These are phyloP conservation scores for Puccinia hordei DNA, from an alignment of 1,284 basidiomycete species.

Conservation along the genomic window DNA sequence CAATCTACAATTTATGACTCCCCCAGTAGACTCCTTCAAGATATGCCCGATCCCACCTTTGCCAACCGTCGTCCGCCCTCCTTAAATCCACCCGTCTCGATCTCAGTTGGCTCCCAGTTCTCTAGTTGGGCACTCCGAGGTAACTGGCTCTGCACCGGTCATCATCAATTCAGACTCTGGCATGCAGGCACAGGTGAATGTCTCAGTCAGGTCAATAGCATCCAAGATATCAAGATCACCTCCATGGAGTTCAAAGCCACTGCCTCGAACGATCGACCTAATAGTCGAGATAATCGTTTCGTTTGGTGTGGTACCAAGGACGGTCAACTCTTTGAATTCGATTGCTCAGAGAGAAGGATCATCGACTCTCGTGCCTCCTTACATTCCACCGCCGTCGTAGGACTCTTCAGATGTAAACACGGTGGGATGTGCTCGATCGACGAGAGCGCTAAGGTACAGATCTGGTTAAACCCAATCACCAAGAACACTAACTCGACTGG, in stretches of 20 bases:
- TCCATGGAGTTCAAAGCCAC: slow-evolving; percentile 73
- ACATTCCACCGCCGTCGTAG: slow-evolving; percentile 70
- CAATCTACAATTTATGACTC: too few relatives aligned
- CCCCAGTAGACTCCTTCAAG: too few relatives aligned
- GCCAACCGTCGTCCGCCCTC: slow-evolving; percentile 77
- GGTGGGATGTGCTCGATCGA: slow-evolving; percentile 74
- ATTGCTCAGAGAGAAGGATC: slow-evolving; percentile 67
- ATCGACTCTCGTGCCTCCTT: slow-evolving; percentile 66
- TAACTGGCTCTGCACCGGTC: slow-evolving; percentile 67
- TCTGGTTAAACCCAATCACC: too few relatives aligned
- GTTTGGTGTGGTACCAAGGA: slow-evolving; percentile 87
- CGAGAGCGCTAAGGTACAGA: slow-evolving; percentile 75
- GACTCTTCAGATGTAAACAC: slow-evolving; percentile 70
- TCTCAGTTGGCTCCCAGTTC: slow-evolving; percentile 56
- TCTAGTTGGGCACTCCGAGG: slow-evolving; percentile 68
- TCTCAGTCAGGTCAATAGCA: slow-evolving; percentile 62
- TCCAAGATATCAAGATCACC: slow-evolving; percentile 72
- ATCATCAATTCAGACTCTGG: slow-evolving; percentile 68
- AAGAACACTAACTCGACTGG: too few relatives aligned
- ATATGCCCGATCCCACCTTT: slow-evolving; percentile 76
- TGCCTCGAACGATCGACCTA: too few relatives aligned
- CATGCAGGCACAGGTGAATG: slow-evolving; percentile 58
- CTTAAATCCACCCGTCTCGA: slow-evolving; percentile 59
- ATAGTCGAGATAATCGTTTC: too few relatives aligned
- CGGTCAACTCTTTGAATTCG: slow-evolving; percentile 78